Evolutionary conservation across 768 basidiomycete species (phyloP), one percentile per base, ranked within the genome.

Genomic region (Agaricus blazei): DNA sequence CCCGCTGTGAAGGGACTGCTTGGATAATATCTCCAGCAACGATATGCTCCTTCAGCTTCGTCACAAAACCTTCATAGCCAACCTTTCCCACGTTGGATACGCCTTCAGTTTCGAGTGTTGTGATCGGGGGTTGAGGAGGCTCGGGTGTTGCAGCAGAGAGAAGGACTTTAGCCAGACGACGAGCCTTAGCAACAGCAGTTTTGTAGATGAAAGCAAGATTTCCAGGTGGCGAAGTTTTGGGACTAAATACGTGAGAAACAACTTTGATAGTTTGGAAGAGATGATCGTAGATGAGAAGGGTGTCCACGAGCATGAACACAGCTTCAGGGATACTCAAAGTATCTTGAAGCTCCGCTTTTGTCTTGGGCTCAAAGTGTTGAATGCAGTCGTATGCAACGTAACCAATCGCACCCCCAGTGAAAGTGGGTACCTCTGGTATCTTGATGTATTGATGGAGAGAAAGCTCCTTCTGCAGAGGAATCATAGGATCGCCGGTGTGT

Each of bases 11-110:
- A 7, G 97, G 97, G 6, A 99, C 97, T 2, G 97, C 97, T 70
- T 99, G 97, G 61, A 99, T 98, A 65, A 99, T 98, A 71, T 99
- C 95, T 28, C 97, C 97, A 15, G 87, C 89, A 54, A 98, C 78
- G 53, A 99, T 97, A 67, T 93, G 94, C 65, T 96, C 80, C 75
- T 98, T 98, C 54, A 99, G 75, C 53, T 79, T 83, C 44, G 94
- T 93, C 12, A 99, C 97, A 64, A 95, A 96, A 3, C 69, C 70
- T 67, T 98, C 86, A 69, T 98, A 99, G 0, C 97, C 97, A 44
- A 77, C 81, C 69, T 93, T 90, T 15, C 97, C 97, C 15, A 98
- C 90, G 65, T 98, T 98, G 9, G 93, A 96, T 7, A 85, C 78
- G 14, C 83, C 79, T 61, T 88, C 78, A 9, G 77, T 73, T 15